Evolutionary conservation across 805 yeast genomes (phyloP), one percentile per base, ranked within the genome.

Genomic region (Candida dendrica): DNA sequence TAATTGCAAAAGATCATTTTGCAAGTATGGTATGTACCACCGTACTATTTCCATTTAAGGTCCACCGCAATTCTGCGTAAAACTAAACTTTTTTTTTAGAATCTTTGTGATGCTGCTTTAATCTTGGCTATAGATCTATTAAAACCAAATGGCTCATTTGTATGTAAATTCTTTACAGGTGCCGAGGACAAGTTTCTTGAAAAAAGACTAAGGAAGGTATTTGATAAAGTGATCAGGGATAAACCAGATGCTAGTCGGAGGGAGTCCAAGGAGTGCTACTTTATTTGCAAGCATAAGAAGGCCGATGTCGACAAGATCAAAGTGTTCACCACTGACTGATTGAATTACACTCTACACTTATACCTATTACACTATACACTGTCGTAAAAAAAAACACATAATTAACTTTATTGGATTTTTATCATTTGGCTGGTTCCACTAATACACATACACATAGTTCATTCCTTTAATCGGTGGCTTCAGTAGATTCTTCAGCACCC

Each of bases 31-130:
- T 73, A 53, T n/a, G n/a, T n/a, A n/a, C n/a, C n/a, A n/a, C n/a
- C n/a, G n/a, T n/a, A n/a, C n/a, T n/a, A n/a, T n/a, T n/a, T n/a
- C n/a, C n/a, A n/a, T n/a, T n/a, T n/a, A n/a, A n/a, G n/a, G n/a
- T n/a, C n/a, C n/a, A n/a, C n/a, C n/a, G n/a, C n/a, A n/a, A n/a
- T n/a, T n/a, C n/a, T n/a, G n/a, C n/a, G n/a, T n/a, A n/a, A n/a
- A n/a, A 20, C 13, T 5, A 22, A 7, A 34, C 40, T 45, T 48
- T 43, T 41, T 44, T 38, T 10, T 9, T 41, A 66, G 86, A 90
- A 90, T 56, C 66, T 91, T 24, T 91, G 97, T 60, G 93, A 87
- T 52, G 96, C 96, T 0, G 96, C 95, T 0, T 60, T 93, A 40
- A 70, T 86, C 6, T 71, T 90, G 39, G 82, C 95, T 1, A 70